These are phyloP conservation scores for Mercurialis annua DNA, from an alignment of 345 rosid species.

Conservation along the genomic window DNA sequence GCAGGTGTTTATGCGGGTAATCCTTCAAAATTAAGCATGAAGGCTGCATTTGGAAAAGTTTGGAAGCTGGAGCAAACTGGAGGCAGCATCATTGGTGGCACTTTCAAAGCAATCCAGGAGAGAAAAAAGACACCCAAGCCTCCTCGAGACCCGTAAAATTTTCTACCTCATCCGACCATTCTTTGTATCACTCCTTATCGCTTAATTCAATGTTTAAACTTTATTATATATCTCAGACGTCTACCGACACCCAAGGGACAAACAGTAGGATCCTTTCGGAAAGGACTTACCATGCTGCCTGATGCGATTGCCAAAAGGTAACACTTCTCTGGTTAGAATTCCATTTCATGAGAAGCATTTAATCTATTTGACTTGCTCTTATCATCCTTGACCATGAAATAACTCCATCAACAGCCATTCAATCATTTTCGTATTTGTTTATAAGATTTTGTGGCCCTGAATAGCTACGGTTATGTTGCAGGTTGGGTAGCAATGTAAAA, in stretches of 20 bases:
- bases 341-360: conserved; percentile 5
- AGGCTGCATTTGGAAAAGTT: conserved; percentile 94
- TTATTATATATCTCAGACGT: conserved; percentile 42
- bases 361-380: not conserved
- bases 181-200: conserved; percentile 3
- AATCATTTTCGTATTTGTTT: not conserved
- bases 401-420: not conserved
- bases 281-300: conserved; percentile 83
- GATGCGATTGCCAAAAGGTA: conserved; percentile 84
- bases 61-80: conserved; percentile 93
- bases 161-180: conserved; percentile 21
- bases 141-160: conserved; percentile 73
- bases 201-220: conserved; percentile 12
- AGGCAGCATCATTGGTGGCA: conserved; percentile 82
- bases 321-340: not conserved
- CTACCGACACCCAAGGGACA: conserved; percentile 91
- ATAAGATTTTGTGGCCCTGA: conserved; percentile 19
- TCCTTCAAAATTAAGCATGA: conserved; percentile 89
- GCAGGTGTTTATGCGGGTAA: conserved; percentile 95
- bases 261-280: conserved; percentile 91
- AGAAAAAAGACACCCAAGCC: conserved; percentile 58
- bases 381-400: not conserved
- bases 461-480: conserved; percentile 31
- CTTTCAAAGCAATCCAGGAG: conserved; percentile 75
- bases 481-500: conserved; percentile 77